Conservation (phyloP, 2,329 filamentous ascomycete genomes). For the Aureobasidium uvarum region DNA sequence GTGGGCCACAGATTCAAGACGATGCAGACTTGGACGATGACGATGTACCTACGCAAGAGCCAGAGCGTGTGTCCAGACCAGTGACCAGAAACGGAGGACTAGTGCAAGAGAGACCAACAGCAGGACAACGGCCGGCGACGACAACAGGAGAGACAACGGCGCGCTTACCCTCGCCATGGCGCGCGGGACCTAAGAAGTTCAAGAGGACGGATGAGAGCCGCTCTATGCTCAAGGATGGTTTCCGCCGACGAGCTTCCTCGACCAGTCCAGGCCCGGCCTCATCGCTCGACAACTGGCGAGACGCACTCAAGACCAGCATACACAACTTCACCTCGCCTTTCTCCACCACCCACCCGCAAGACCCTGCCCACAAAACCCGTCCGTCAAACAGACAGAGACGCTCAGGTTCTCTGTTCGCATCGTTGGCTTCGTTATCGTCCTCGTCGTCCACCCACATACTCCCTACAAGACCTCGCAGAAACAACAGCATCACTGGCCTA, state of each 20-base stretch:
- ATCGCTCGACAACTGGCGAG: slow-evolving; percentile 31
- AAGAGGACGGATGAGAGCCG: slow-evolving; percentile 40
- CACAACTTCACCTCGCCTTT: slow-evolving; percentile 35
- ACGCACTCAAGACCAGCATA: slow-evolving; percentile 34
- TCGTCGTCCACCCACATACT: slow-evolving; percentile 4
- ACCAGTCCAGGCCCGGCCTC: slow-evolving; percentile 23
- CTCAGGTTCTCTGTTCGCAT: slow-evolving; percentile 23
- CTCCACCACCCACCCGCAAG: slow-evolving; percentile 29
- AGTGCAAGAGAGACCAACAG: background rate
- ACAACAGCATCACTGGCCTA: background rate
- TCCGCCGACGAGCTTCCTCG: slow-evolving; percentile 43
- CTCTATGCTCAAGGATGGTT: slow-evolving; percentile 42
- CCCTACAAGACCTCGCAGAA: background rate
- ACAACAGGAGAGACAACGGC: slow-evolving; percentile 1
- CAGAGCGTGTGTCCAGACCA: slow-evolving; percentile 16
- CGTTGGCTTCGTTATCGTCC: slow-evolving; percentile 3
- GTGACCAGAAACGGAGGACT: background rate
- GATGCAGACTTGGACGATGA: slow-evolving; percentile 26
- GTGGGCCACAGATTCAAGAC: slow-evolving; percentile 30
- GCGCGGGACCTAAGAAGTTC: slow-evolving; percentile 41
- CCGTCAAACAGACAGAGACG: slow-evolving; percentile 23
- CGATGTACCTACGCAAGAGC: slow-evolving; percentile 24
- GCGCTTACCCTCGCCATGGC: slow-evolving; percentile 49
- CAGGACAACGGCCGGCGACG: background rate
- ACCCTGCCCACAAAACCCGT: slow-evolving; percentile 27